Percentiles rank a stretch among this genome's conserved stretches.
These are phyloP conservation scores for Scheffersomyces stipitis DNA, from an alignment of 805 yeast genomes.

Conservation along the genomic window DNA sequence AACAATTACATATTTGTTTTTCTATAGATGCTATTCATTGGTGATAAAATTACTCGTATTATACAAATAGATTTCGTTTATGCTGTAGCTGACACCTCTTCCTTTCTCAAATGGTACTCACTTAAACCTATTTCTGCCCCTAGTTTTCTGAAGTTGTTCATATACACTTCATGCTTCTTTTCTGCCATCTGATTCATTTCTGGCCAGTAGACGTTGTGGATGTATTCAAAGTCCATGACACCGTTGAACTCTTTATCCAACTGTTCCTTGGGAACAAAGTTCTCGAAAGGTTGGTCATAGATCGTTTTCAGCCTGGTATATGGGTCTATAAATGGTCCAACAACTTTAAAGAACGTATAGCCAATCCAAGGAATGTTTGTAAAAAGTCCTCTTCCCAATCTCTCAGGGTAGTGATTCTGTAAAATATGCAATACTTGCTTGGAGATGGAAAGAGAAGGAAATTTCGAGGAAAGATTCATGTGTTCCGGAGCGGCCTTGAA, in stretches of 20 bases:
- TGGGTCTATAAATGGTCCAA: conserved; percentile 60
- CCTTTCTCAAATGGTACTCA: conserved; percentile 49
- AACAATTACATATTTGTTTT: no score
- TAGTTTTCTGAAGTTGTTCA: conserved; percentile 39
- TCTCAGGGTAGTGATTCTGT: conserved; percentile 60
- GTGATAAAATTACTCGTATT: no score
- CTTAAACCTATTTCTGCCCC: conserved; percentile 54
- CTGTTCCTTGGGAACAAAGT: conserved; percentile 53
- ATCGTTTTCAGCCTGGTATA: conserved; percentile 56
- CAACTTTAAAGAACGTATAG: conserved; percentile 54
- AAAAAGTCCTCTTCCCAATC: conserved; percentile 53
- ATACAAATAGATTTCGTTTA: no score
- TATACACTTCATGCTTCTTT: conserved; percentile 30
- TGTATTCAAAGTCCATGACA: conserved; percentile 49
- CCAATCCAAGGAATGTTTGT: conserved; percentile 60
- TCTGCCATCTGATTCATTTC: conserved; percentile 46
- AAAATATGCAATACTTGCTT: conserved; percentile 51
- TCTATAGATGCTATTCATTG: no score
- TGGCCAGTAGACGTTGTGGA: conserved; percentile 55
- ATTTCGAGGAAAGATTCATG: conserved; percentile 38
- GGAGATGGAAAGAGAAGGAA: conserved; percentile 51
- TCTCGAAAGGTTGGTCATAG: conserved; percentile 57
- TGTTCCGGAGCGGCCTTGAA: conserved; percentile 74
- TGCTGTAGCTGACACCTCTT: no score
- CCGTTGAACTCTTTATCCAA: conserved; percentile 51